Evolutionary conservation across 305 asterid species (phyloP).

Genomic region (Salvia sclarea): DNA sequence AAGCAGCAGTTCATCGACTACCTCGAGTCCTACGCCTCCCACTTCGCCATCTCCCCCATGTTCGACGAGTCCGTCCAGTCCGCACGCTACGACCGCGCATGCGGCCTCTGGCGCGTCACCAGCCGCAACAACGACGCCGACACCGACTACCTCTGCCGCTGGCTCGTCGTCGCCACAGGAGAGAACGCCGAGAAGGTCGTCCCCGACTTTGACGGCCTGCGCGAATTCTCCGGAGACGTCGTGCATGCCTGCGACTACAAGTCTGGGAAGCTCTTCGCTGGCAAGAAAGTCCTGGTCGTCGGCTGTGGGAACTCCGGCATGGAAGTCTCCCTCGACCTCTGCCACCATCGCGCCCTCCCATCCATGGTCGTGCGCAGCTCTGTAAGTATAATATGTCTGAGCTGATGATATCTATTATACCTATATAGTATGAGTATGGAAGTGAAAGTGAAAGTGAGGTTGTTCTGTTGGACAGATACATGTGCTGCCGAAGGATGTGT

Average conservation of each 20-base stretch:
- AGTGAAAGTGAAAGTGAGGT: too few relatives aligned
- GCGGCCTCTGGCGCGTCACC: slow-evolving; percentile 76
- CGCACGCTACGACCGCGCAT: slow-evolving; percentile 59
- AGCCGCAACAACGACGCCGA: slow-evolving; percentile 36
- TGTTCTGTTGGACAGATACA: slow-evolving; percentile 53
- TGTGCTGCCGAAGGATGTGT: slow-evolving; percentile 80
- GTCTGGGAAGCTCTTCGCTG: slow-evolving; percentile 60
- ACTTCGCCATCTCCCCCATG: slow-evolving; percentile 60
- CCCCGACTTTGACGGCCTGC: slow-evolving; percentile 66
- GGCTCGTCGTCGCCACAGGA: slow-evolving; percentile 91
- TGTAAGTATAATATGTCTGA: slow-evolving; percentile 61
- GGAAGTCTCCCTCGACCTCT: slow-evolving; percentile 92
- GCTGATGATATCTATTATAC: too few relatives aligned
- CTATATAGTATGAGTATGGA: too few relatives aligned
- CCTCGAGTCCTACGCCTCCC: slow-evolving; percentile 59
- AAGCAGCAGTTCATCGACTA: slow-evolving; percentile 71
- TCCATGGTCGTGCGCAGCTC: slow-evolving; percentile 81
- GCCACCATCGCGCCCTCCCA: slow-evolving; percentile 66
- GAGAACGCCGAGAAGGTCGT: slow-evolving; percentile 79
- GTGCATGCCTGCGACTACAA: slow-evolving; percentile 87
- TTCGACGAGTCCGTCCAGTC: slow-evolving; percentile 62
- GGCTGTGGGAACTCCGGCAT: slow-evolving; percentile 97
- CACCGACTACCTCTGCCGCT: slow-evolving; percentile 68
- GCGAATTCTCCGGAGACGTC: slow-evolving; percentile 54
- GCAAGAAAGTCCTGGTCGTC: slow-evolving; percentile 68